Percentiles rank a stretch among this genome's conserved stretches.
Conservation (phyloP, 2,329 filamentous ascomycete genomes). For the Cercospora janseana region DNA sequence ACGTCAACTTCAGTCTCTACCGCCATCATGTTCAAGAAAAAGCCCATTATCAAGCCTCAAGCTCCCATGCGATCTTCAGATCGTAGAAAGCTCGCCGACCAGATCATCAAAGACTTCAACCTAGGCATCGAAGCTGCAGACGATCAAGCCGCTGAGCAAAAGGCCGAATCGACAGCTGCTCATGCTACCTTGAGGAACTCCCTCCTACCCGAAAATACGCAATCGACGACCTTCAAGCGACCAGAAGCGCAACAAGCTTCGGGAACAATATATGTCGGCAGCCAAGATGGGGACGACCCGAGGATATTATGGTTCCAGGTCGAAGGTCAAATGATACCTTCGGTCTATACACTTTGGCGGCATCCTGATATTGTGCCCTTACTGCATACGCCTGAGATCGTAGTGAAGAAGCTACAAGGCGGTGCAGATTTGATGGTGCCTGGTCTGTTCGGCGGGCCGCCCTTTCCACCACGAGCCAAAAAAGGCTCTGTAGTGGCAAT, state of each 20-base stretch:
- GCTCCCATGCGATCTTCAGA: slow-evolving; percentile 66
- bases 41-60: slow-evolving; percentile 60
- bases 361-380: slow-evolving; percentile 61
- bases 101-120: slow-evolving; percentile 60
- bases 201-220: slow-evolving; percentile 61
- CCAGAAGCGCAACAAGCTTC: slow-evolving; percentile 60
- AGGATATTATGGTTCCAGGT: slow-evolving; percentile 64
- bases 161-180: slow-evolving; percentile 44
- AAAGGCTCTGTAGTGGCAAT: slow-evolving; percentile 63
- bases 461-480: slow-evolving; percentile 59
- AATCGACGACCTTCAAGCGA: slow-evolving; percentile 64
- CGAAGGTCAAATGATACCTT: slow-evolving; percentile 54
- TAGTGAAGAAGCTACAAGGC: slow-evolving; percentile 61
- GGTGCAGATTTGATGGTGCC: slow-evolving; percentile 70
- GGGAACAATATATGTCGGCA: slow-evolving; percentile 64
- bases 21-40: slow-evolving; percentile 41
- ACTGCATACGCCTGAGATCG: slow-evolving; percentile 61
- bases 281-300: slow-evolving; percentile 56
- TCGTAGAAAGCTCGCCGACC: slow-evolving; percentile 63
- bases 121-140: slow-evolving; percentile 20
- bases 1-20: slow-evolving; percentile 14
- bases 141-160: slow-evolving; percentile 44
- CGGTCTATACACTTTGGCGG: slow-evolving; percentile 66
- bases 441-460: slow-evolving; percentile 62
- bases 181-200: slow-evolving; percentile 56